Conservation (phyloP, 345 rosid genomes). For the Boechera stricta region DNA sequence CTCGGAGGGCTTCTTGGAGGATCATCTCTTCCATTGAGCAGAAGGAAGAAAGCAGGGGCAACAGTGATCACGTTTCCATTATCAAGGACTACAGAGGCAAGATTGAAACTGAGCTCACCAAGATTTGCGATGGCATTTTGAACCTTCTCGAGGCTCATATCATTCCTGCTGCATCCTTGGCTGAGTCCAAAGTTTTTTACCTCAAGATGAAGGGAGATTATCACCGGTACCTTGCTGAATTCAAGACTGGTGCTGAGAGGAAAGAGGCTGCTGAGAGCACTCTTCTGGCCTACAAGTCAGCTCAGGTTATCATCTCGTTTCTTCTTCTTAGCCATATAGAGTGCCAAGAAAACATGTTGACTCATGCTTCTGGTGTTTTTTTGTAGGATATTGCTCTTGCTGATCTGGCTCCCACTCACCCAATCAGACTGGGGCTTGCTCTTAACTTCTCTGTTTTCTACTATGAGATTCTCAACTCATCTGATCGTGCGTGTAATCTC, state of each 20-base stretch:
- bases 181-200: slow-evolving; percentile 96
- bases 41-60: slow-evolving; percentile 96
- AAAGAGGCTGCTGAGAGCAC: slow-evolving; percentile 99
- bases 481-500: slow-evolving; percentile 95
- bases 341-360: not conserved
- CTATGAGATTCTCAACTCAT: slow-evolving; percentile 97
- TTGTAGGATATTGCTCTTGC: slow-evolving; percentile 90
- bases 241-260: slow-evolving; percentile 91
- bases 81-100: slow-evolving; percentile 90
- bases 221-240: slow-evolving; percentile 93
- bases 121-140: slow-evolving; percentile 90
- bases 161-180: slow-evolving; percentile 76
- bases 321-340: slow-evolving; percentile 7
- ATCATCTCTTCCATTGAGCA: slow-evolving; percentile 98
- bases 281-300: slow-evolving; percentile 91
- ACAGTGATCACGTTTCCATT: slow-evolving; percentile 72
- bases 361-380: slow-evolving; percentile 18
- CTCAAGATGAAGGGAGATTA: slow-evolving; percentile 99
- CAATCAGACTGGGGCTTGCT: slow-evolving; percentile 93
- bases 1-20: slow-evolving; percentile 99
- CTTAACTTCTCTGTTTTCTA: slow-evolving; percentile 98
- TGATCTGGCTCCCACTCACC: slow-evolving; percentile 93
- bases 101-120: slow-evolving; percentile 88
- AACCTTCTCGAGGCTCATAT: slow-evolving; percentile 87
- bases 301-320: slow-evolving; percentile 61